Evolutionary conservation across 257 asterid genomes (phyloP).

Genomic region (Solanum stenotomum): DNA sequence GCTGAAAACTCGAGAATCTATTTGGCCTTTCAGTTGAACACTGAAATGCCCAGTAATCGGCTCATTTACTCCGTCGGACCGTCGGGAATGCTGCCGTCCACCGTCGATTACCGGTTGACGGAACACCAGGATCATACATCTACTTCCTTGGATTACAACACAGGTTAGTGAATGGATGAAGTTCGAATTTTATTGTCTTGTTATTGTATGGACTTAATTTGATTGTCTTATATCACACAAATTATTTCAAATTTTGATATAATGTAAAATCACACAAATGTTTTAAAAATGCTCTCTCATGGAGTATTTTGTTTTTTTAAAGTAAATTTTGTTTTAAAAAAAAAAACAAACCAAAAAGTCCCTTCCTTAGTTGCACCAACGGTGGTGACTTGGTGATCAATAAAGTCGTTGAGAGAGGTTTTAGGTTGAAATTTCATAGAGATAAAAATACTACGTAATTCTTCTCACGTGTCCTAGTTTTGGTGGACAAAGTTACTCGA

Average conservation of each 20-base stretch:
- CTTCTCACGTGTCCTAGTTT: not conserved
- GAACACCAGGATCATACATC: constrained; percentile 36
- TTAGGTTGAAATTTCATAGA: too few relatives aligned
- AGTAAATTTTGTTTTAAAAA: not conserved
- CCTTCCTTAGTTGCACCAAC: not conserved
- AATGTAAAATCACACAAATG: not conserved
- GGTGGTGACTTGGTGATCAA: too few relatives aligned
- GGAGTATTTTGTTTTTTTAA: not conserved
- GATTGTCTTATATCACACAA: not conserved
- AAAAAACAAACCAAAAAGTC: not conserved
- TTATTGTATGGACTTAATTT: not conserved
- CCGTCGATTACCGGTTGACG: constrained; percentile 16
- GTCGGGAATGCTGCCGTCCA: constrained; percentile 22
- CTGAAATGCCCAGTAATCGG: constrained; percentile 26
- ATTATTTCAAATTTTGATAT: not conserved
- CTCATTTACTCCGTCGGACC: constrained; percentile 66
- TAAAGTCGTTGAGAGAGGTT: too few relatives aligned
- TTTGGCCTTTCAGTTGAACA: constrained; percentile 47
- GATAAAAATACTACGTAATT: too few relatives aligned
- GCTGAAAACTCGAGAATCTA: constrained; percentile 29
- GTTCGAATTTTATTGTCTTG: not conserved
- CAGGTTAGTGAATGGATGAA: constrained; percentile 38
- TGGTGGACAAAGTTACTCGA: not conserved
- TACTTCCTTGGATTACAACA: constrained; percentile 41
- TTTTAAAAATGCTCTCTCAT: not conserved